A percentile compares a stretch with the other conserved stretches of the same genome.
Conservation (phyloP, 179 eudicot genomes). For the Camellia oleifera region DNA sequence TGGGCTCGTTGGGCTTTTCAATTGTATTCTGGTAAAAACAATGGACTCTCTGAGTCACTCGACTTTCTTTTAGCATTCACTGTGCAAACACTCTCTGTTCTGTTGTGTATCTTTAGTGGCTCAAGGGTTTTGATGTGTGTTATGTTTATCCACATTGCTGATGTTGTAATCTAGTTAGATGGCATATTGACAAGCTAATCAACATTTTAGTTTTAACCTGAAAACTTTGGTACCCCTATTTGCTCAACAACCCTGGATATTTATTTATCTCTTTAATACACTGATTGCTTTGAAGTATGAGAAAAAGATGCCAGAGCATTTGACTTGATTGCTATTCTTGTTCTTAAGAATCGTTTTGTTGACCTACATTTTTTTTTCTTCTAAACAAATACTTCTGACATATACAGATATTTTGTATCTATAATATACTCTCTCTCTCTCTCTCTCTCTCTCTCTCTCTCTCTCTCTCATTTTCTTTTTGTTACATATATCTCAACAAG, state of each 20-base stretch:
- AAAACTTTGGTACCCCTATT: background rate
- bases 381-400: background rate
- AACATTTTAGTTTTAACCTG: background rate
- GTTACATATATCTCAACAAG: background rate
- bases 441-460: too few species aligned
- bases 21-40: background rate
- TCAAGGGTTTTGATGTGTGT: background rate
- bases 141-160: background rate
- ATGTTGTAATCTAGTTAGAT: background rate
- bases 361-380: too few species aligned
- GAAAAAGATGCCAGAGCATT: too few species aligned
- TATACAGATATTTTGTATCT: background rate
- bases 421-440: background rate
- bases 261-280: too few species aligned
- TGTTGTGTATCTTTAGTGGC: background rate
- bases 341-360: background rate
- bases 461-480: background rate
- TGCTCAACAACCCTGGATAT: background rate
- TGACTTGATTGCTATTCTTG: background rate
- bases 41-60: background rate
- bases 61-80: background rate
- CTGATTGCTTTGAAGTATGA: background rate
- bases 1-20: too few species aligned
- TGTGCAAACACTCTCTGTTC: background rate
- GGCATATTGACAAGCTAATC: background rate